A percentile compares a stretch with the other conserved stretches of the same genome.
Conservation (phyloP, 2,329 filamentous ascomycete genomes). For the Scedosporium boydii region DNA sequence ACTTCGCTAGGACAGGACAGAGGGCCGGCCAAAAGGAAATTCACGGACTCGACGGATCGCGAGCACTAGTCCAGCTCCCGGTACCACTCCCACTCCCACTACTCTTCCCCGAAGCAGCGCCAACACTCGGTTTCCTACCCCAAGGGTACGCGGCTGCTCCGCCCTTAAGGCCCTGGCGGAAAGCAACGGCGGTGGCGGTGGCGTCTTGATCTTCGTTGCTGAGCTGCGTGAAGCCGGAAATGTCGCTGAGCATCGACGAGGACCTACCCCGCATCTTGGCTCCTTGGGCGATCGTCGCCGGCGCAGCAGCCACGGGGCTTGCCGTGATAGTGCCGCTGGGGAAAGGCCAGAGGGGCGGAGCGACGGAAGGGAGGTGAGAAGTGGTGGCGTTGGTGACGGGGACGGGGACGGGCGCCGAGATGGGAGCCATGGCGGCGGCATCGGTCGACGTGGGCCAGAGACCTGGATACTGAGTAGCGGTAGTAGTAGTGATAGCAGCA, state of each 20-base stretch:
- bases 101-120: conserved; percentile 11
- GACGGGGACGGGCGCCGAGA: conserved; percentile 18
- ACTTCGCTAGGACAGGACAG: too few relatives aligned
- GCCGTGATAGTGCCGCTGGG: conserved; percentile 5
- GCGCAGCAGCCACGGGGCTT: conserved; percentile 4
- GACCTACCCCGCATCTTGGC: conserved; percentile 45
- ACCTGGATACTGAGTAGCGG: not conserved
- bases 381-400: conserved; percentile 19
- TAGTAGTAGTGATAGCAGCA: too few relatives aligned
- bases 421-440: conserved; percentile 27
- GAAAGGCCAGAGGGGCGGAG: not conserved
- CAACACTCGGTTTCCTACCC: conserved; percentile 7
- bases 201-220: conserved; percentile 38
- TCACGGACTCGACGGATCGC: conserved; percentile 3
- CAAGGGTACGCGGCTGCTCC: not conserved
- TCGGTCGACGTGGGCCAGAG: not conserved
- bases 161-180: not conserved
- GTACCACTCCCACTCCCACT: conserved; percentile 5
- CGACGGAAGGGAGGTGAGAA: not conserved
- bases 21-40: too few relatives aligned
- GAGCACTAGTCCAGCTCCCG: conserved; percentile 1
- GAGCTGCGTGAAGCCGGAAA: conserved; percentile 58
- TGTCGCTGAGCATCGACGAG: conserved; percentile 57
- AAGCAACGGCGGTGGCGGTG: conserved; percentile 5
- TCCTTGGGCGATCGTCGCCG: conserved; percentile 13